A percentile compares a stretch with the other conserved stretches of the same genome.
These are phyloP conservation scores for Pseudomassariella vexata DNA, from an alignment of 2,329 filamentous ascomycete species.

Conservation along the genomic window DNA sequence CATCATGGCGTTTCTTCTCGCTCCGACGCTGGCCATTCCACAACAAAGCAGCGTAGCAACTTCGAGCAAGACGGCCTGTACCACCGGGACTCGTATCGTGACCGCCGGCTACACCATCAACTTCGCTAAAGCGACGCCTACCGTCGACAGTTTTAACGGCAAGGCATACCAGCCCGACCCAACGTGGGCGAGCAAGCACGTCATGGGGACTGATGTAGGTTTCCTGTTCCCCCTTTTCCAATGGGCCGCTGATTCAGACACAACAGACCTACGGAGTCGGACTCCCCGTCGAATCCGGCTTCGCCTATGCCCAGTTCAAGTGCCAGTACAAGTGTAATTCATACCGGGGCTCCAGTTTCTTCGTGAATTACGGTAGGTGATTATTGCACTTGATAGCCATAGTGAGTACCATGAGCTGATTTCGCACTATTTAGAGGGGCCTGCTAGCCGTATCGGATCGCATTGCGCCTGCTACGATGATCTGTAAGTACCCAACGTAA, in stretches of 20 bases:
- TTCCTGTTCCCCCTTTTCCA: not conserved
- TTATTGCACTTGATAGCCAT: not conserved
- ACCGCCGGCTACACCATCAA: constrained; percentile 24
- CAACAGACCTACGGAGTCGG: constrained; percentile 23
- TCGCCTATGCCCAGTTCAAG: constrained; percentile 26
- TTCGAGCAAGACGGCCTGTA: too few relatives aligned
- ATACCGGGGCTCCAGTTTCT: constrained; percentile 19
- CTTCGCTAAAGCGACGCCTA: constrained; percentile 18
- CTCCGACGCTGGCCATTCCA: too few relatives aligned
- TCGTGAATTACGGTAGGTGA: constrained; percentile 15
- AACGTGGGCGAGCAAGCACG: constrained; percentile 18
- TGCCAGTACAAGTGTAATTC: constrained; percentile 25
- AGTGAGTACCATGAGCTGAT: not conserved
- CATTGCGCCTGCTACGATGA: constrained; percentile 21
- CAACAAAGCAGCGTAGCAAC: too few relatives aligned
- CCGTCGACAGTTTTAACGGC: constrained; percentile 5
- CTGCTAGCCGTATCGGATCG: constrained; percentile 10
- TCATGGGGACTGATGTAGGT: constrained; percentile 20
- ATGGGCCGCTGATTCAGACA: not conserved
- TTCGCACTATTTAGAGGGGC: constrained; percentile 3
- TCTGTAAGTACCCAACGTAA: constrained; percentile 22
- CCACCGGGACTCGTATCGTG: constrained; percentile 16
- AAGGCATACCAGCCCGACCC: constrained; percentile 19
- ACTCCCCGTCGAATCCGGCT: constrained; percentile 18
- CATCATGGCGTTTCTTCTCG: too few relatives aligned